Evolutionary conservation across 2,329 filamentous ascomycete species (phyloP), one percentile per base, ranked within the genome.

Genomic region (Aureobasidium lini): DNA sequence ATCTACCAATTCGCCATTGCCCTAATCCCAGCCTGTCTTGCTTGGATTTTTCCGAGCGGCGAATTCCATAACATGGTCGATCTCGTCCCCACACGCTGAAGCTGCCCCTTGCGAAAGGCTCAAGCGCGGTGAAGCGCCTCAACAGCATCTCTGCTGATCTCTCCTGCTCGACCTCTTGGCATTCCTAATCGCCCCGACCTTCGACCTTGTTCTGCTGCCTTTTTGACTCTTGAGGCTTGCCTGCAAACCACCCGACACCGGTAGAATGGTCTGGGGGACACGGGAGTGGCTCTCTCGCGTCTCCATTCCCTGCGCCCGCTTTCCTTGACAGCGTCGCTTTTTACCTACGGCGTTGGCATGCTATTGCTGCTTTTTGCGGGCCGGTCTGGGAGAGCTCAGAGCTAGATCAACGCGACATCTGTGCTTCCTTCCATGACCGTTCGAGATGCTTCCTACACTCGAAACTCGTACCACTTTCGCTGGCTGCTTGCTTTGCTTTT

Each of bases 141-240:
- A 57, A 57, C 52, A 57, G 40, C 39, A 52, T 39, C 36, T 50
- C 44, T 43, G 57, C 57, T 50, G 57, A 59, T 59, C 57, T 50
- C 46, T 40, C 36, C 39, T 50, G 36, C 37, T 42, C 36, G 23
- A 11, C 28, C 57, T 23, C 23, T 59, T 59, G 57, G 57, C 57
- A 37, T 58, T 59, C 57, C 57, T 52, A 59, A 39, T 59, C 44
- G 57, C 44, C 57, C 57, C 57, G 46, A 49, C 34, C 54, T 44
- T 49, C 29, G 28, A 32, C 31, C 39, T 36, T 28, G 31, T 5
- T 44, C 39, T 36, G 10, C 32, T 23, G 23, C 23, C 23, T 11
- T 49, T 16, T 49, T 28, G 47, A 49, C 32, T 40, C 18, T 36
- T 36, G 8, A 36, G 13, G 13, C 8, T 36, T 8, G 8, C 13